Conservation (phyloP, 1,284 basidiomycete genomes). For the Tilletia caries region DNA sequence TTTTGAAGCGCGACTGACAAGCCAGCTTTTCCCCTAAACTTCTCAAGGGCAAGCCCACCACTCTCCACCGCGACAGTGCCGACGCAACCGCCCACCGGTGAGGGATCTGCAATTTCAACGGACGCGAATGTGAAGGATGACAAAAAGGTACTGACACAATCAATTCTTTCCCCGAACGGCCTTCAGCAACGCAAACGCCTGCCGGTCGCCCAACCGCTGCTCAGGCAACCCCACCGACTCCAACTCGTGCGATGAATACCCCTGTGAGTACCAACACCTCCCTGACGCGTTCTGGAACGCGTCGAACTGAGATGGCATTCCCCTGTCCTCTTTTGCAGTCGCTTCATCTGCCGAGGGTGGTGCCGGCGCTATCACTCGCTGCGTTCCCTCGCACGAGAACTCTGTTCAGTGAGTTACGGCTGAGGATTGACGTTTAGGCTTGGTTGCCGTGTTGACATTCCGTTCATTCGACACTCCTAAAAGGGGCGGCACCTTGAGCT, state of each 20-base stretch:
- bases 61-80: slow-evolving; percentile 34
- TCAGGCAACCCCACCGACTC: slow-evolving; percentile 22
- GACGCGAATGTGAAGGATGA: too few species aligned
- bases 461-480: too few species aligned
- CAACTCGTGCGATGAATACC: slow-evolving; percentile 39
- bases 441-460: too few species aligned
- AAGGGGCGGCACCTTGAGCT: slow-evolving; percentile 26
- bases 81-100: slow-evolving; percentile 25
- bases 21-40: too few species aligned
- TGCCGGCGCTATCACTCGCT: slow-evolving; percentile 31
- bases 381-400: slow-evolving; percentile 35
- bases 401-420: slow-evolving; percentile 18
- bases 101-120: not conserved
- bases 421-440: too few species aligned
- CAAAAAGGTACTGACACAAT: too few species aligned
- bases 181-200: slow-evolving; percentile 27
- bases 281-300: too few species aligned
- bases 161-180: too few species aligned
- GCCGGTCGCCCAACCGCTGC: slow-evolving; percentile 36
- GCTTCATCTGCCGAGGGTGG: slow-evolving; percentile 36
- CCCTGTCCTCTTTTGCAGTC: not conserved
- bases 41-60: slow-evolving; percentile 30
- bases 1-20: not conserved
- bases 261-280: slow-evolving; percentile 10
- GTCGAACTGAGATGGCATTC: not conserved